Evolutionary conservation across 805 yeast genomes (phyloP), one percentile per base, ranked within the genome.

Genomic region (Yamadazyma takamatsuzukensis): DNA sequence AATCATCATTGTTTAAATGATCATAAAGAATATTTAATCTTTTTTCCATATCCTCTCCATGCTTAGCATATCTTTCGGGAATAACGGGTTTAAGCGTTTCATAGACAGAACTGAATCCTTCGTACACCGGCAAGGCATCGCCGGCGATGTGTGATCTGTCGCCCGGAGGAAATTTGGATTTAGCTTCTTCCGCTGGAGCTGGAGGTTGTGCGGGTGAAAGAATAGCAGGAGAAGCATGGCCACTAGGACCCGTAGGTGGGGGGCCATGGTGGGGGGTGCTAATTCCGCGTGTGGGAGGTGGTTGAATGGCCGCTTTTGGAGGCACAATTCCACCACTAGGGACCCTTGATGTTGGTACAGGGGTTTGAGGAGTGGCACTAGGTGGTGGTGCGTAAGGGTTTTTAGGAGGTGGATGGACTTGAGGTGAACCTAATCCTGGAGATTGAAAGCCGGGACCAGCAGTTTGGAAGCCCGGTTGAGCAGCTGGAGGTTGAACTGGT

Each of bases 31-130:
- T 72, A 41, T 77, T 73, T 36, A 93, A 61, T 56, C 97, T 77
- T 64, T 83, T 82, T 46, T 80, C 90, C 52, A 94, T 78, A 55
- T 90, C 97, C 28, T 61, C 65, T 32, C 83, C 72, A 50, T 87
- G 96, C 41, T 77, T 81, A 17, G 72, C 56, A 49, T 75, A 86
- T 53, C 76, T 78, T 30, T 77, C 83, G 16, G 96, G 95, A 26
- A 87, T 74, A 27, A 69, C 65, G 12, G 94, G 90, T 46, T 79
- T 74, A 12, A 86, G 78, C 18, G 76, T 68, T 17, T 66, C 73
- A 45, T 86, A 56, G 44, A 77, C 78, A 4, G 59, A 53, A 10
- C 66, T 62, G 34, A 93, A 70, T 9, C 65, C 64, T n/a, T 72
- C 67, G 47, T 64, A 77, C 27, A 93, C 76, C 12, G 80, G 79